Conservation (phyloP, 805 yeast genomes). For the Metschnikowia peoriensis region DNA sequence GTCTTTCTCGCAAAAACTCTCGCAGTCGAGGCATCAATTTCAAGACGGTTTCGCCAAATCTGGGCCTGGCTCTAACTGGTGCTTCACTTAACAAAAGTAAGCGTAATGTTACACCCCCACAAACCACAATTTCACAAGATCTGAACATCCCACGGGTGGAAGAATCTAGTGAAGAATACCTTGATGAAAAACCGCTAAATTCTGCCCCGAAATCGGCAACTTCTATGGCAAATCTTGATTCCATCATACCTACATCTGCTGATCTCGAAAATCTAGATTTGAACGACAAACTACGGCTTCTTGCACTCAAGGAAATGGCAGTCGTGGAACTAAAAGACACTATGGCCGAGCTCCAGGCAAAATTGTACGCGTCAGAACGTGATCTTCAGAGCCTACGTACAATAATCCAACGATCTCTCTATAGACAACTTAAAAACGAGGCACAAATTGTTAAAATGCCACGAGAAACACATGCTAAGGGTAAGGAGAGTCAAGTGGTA, state of each 20-base stretch:
- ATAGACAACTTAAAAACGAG: constrained; percentile 33
- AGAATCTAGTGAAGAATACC: neutral
- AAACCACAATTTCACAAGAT: neutral
- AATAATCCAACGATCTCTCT: constrained; percentile 45
- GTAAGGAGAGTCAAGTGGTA: neutral
- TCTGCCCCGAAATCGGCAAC: neutral
- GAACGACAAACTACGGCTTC: constrained; percentile 53
- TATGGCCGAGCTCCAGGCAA: constrained; percentile 42
- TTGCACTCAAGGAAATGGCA: constrained; percentile 70
- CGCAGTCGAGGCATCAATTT: constrained; percentile 34
- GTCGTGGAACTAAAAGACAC: constrained; percentile 61
- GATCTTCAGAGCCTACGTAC: constrained; percentile 53
- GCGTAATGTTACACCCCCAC: neutral
- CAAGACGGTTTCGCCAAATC: constrained; percentile 17
- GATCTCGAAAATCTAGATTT: constrained; percentile 32
- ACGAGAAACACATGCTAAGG: neutral
- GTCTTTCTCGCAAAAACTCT: constrained; percentile 9
- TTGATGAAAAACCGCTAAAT: neutral
- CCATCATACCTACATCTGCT: constrained; percentile 32
- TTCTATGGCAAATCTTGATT: constrained; percentile 20
- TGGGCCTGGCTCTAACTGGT: neutral
- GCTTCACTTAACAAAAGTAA: neutral
- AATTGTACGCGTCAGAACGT: constrained; percentile 41
- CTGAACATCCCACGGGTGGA: neutral
- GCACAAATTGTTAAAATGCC: neutral